These are phyloP conservation scores for Danielia reshetovae DNA, from an alignment of 805 yeast species.

Conservation along the genomic window DNA sequence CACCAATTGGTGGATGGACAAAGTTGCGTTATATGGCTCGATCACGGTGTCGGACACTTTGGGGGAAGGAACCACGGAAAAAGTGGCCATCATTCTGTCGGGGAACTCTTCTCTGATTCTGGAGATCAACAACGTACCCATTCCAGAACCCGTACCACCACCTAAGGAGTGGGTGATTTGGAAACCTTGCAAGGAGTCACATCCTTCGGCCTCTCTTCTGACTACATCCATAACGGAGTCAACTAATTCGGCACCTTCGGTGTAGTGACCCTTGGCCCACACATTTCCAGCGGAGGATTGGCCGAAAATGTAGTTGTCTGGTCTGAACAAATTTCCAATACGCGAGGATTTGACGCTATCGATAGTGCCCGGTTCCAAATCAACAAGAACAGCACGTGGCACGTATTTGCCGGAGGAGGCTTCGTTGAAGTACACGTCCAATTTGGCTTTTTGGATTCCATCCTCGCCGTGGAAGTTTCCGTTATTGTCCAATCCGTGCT, in stretches of 20 bases:
- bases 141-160: conserved; percentile 95
- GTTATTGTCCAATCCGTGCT: conserved; percentile 73
- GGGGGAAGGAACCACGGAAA: conserved; percentile 90
- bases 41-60: conserved; percentile 90
- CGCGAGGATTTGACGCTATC: conserved; percentile 76
- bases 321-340: conserved; percentile 86
- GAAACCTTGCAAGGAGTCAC: conserved; percentile 93
- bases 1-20: conserved; percentile 86
- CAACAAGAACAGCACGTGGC: conserved; percentile 89
- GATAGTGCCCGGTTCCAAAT: conserved; percentile 91
- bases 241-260: conserved; percentile 93
- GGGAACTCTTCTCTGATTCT: conserved; percentile 90
- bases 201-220: conserved; percentile 90
- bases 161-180: conserved; percentile 62
- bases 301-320: conserved; percentile 86
- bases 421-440: conserved; percentile 85
- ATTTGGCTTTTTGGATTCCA: conserved; percentile 46
- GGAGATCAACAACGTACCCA: conserved; percentile 85
- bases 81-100: conserved; percentile 94
- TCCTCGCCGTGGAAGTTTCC: conserved; percentile 60
- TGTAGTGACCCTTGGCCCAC: conserved; percentile 97
- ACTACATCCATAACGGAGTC: conserved; percentile 86
- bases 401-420: conserved; percentile 86
- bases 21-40: conserved; percentile 91
- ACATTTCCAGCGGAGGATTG: conserved; percentile 93